Percentiles rank a stretch among this genome's conserved stretches.
These are phyloP conservation scores for Cutaneotrichosporon sp. DNA, from an alignment of 1,284 basidiomycete species.

Conservation along the genomic window DNA sequence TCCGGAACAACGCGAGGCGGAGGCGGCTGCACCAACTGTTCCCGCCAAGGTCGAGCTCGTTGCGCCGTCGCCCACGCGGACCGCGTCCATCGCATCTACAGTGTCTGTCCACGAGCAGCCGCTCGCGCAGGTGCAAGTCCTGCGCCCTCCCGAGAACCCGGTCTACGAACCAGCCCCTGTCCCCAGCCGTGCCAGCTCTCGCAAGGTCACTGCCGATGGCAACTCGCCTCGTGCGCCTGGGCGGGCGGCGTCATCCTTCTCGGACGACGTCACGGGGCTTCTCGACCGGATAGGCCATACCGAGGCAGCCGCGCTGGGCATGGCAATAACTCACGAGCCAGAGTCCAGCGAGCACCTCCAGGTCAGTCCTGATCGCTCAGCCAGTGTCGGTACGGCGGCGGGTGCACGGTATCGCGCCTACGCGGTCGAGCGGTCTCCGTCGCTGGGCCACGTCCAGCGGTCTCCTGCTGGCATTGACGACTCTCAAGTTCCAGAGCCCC, in stretches of 20 bases:
- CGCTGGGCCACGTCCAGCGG: not conserved
- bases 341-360: slow-evolving; percentile 22
- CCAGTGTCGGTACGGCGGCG: not conserved
- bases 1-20: not conserved
- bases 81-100: slow-evolving; percentile 9
- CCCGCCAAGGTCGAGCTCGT: not conserved
- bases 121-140: slow-evolving; percentile 3
- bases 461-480: slow-evolving; percentile 12
- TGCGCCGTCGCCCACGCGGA: slow-evolving; percentile 3
- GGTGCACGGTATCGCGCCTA: not conserved
- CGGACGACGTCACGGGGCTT: slow-evolving; percentile 38
- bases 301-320: slow-evolving; percentile 9
- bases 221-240: slow-evolving; percentile 6
- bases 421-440: slow-evolving; percentile 10
- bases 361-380: slow-evolving; percentile 18
- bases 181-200: slow-evolving; percentile 10
- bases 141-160: slow-evolving; percentile 5
- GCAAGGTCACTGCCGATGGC: slow-evolving; percentile 13
- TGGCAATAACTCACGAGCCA: slow-evolving; percentile 10
- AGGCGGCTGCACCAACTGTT: not conserved
- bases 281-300: slow-evolving; percentile 24
- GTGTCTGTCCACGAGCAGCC: slow-evolving; percentile 7
- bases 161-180: slow-evolving; percentile 4
- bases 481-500: not conserved
- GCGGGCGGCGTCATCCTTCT: slow-evolving; percentile 32